Base-by-base conservation (phyloP, 1,284 basidiomycete genomes). In the Malassezia globosa region DNA sequence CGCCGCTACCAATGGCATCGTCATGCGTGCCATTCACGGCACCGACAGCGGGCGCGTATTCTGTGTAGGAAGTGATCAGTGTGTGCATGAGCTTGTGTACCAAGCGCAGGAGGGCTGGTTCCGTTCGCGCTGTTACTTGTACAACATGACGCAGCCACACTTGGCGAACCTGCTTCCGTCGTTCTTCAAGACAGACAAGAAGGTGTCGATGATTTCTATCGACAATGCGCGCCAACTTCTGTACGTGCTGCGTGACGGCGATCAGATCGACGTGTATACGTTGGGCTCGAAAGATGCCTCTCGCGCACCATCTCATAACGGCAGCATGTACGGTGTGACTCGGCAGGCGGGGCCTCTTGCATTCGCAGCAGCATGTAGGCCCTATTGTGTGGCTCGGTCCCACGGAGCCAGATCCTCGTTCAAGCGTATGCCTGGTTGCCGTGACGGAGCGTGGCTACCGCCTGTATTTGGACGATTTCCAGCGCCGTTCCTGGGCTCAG, bases 31-130 rank as follows among this genome's bases (percentile, higher is more conserved):
- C 42, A 82, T 95, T 43, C 77, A 80, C 46, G 84, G 86, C 8
- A 88, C 85, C 1, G 70, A 77, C 18, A 80, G 82, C 27, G 94
- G 92, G 21, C 79, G 90, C 43, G 85, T 96, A 59, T 95, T 97
- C 73, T 84, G 90, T 80, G 55, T 79, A 46, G 89, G 89, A 10
- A 77, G 79, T 14, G 88, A 95, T 72, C 87, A 87, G 18, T 82
- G 83, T 66, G 73, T 96, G 35, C 95, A 94, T 72, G 94, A 96
- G 73, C 75, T 97, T 41, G 82, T 86, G 64, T 97, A 97, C 72
- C 85, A 88, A 64, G 82, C 85, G 55, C 83, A 80, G 58, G 85
- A 90, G 66, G 85, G 85, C 1, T 95, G 89, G 89, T 92, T 95
- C 74, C 85, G 82, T 48, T 87, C 87, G 65, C 65, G 75, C 57